Evolutionary conservation across 108 stramenopile species (phyloP), one percentile per base, ranked within the genome.

Genomic region (Skeletonema grethae): DNA sequence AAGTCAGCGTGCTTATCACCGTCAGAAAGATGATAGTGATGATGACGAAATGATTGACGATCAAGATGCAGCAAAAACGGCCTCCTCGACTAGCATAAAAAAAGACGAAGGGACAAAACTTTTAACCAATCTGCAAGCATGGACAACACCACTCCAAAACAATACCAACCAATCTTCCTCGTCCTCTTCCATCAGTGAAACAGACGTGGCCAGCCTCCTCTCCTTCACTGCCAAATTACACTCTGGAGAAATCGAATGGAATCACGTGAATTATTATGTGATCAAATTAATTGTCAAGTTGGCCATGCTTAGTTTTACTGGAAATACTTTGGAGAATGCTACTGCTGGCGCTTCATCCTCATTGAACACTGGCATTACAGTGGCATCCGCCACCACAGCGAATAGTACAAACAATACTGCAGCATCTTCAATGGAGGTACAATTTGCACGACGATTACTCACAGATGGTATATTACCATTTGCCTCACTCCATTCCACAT

Each of bases 381-480:
- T 53, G 22, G 50, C 20, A 1, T 6, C 50, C 8, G 9, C 45
- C 4, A 35, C 50, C 2, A 12, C 28, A 11, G 43, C 13, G 4
- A 28, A 30, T 43, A 32, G 4, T 55, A 0, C 8, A 24, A 45
- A 7, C 1, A 48, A 20, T 12, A 34, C n/a, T 29, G 46, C 30
- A 5, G 22, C 24, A 1, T 8, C 41, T 29, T 45, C 22, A 0
- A 65, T 74, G 64, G 73, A 74, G 6, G 25, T 53, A 18, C 16
- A 31, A 18, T 28, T 61, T 8, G 75, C 75, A 25, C 34, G 67
- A 24, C 41, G 75, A 24, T 38, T 76, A 16, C 38, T 76, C 3
- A 64, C 35, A 1, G 75, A 76, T 36, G 75, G 75, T 15, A 57
- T 76, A 13, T 36, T 76, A 24, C 75, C 75, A 15, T 48, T 74